phyloP scores from a whole-genome alignment of 768 basidiomycete species.

The Suillus occidentalis region DNA sequence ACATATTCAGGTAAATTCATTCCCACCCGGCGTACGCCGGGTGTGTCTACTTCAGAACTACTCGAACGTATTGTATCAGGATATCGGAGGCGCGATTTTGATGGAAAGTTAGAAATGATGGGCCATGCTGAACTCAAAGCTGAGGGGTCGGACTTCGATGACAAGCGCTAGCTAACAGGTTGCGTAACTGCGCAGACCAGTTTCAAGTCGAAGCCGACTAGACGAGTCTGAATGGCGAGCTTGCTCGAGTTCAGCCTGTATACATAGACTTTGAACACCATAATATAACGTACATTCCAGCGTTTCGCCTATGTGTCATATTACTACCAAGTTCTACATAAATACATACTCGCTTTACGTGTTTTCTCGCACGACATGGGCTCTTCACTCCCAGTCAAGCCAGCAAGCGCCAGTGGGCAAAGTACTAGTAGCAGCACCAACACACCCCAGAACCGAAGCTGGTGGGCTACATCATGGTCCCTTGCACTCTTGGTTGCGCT shows the following conservation, averaged over 20 bases:
- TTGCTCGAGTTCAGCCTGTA: neutral
- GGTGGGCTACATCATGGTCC: neutral
- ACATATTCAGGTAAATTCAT: constrained; percentile 77
- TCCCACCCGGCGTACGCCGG: constrained; percentile 92
- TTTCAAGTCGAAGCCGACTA: neutral
- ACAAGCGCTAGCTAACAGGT: neutral
- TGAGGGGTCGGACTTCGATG: constrained; percentile 40
- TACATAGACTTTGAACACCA: neutral
- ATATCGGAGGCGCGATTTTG: constrained; percentile 84
- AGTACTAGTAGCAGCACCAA: neutral
- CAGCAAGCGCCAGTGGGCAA: neutral
- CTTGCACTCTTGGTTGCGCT: neutral
- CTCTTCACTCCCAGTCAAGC: neutral
- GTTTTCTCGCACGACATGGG: neutral
- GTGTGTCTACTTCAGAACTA: constrained; percentile 90
- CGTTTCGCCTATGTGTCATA: neutral
- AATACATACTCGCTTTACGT: neutral
- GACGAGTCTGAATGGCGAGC: neutral
- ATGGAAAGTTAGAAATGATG: constrained; percentile 88
- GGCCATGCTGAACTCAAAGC: constrained; percentile 72
- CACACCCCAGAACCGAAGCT: neutral
- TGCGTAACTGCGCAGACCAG: neutral
- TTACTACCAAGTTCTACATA: neutral
- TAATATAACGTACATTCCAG: neutral
- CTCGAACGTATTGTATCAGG: constrained; percentile 89